These are phyloP conservation scores for Claviceps pusilla DNA, from an alignment of 2,329 filamentous ascomycete genomes.

Conservation along the genomic window DNA sequence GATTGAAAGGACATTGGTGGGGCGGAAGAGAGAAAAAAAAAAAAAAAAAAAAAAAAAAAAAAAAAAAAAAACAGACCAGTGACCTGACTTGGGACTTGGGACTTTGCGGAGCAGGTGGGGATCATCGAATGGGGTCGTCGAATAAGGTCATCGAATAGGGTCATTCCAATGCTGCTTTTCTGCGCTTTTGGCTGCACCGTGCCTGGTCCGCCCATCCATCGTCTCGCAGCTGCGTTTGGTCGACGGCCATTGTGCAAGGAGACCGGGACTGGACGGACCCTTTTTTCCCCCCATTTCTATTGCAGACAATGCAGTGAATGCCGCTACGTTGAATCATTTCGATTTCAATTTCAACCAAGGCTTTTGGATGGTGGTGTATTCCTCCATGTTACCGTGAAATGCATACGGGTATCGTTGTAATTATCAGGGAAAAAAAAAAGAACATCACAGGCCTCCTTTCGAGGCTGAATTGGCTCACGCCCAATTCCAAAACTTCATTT, in stretches of 20 bases:
- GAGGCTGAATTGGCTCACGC: neutral
- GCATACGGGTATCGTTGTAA: constrained; percentile 1
- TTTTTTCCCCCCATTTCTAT: too few species aligned
- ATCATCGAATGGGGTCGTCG: neutral
- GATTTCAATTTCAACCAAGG: too few species aligned
- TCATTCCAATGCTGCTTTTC: neutral
- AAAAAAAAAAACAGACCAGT: too few species aligned
- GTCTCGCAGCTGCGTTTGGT: neutral
- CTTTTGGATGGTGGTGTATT: neutral
- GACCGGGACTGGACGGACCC: too few species aligned
- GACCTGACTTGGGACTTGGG: constrained; percentile 1
- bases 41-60: too few species aligned
- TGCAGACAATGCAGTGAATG: neutral
- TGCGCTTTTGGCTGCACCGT: neutral
- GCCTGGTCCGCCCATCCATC: neutral
- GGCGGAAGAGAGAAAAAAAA: neutral
- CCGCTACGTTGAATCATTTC: neutral
- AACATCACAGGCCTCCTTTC: neutral
- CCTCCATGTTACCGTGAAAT: neutral
- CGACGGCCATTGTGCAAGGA: neutral
- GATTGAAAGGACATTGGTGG: neutral
- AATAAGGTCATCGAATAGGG: neutral
- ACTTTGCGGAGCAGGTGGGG: neutral
- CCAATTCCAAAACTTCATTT: constrained; percentile 20
- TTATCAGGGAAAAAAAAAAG: neutral